Evolutionary conservation across 202 grass and related monocot species (phyloP), one percentile per base, ranked within the genome.

Genomic region (Panicum hallii): DNA sequence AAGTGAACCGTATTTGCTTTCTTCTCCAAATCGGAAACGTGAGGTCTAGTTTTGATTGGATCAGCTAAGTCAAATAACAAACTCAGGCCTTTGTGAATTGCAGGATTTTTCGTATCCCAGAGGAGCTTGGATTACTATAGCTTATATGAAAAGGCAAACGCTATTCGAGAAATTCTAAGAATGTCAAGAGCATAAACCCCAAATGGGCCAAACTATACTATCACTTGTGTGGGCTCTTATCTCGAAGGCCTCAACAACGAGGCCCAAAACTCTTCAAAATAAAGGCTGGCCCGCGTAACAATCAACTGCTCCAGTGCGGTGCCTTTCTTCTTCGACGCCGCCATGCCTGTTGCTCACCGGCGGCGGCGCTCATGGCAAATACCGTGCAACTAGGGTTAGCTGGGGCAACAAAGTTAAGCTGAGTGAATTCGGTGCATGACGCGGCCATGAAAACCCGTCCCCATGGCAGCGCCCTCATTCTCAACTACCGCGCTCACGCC

Each of bases 401-500:
- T 3, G 15, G 5, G 5, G 5, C 64, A 67, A 8, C 64, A 42
- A 62, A n/a, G 66, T 42, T 38, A 65, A 36, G 10, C 47, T 38
- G 52, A 75, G 72, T 4, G 50, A 9, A 5, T 60, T 76, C 73
- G 6, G 0, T 77, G 74, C 20, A 30, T 77, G 74, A 45, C 48
- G 16, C 58, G 19, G 71, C 42, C 78, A 87, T 63, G 49, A 77
- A 43, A 45, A 17, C 5, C 67, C 56, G 52, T 70, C 75, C 45
- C 54, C n/a, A 75, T 83, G 76, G 41, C 83, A 26, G 32, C 70
- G 74, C 74, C 48, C 23, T 85, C 57, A 2, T 69, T 50, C 44
- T 19, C 43, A 17, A 26, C 70, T 17, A 20, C 71, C 80, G 62
- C 79, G 67, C 68, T 84, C 17, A 78, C 75, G 74, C 80, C 84